Evolutionary conservation across 2,329 filamentous ascomycete species (phyloP).

Genomic region (Cladosporium austrohemisphaericum): DNA sequence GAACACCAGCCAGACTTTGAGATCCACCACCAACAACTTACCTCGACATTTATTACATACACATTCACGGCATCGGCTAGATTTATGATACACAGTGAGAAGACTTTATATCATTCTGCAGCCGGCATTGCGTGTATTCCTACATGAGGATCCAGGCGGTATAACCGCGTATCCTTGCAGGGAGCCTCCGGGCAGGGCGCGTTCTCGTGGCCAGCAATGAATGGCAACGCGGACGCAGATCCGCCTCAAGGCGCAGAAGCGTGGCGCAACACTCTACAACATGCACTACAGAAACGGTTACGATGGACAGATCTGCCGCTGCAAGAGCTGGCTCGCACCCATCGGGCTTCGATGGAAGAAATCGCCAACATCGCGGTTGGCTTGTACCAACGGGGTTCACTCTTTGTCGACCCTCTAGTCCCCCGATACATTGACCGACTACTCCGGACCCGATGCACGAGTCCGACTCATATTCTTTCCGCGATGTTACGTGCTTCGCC

Average conservation of each 20-base stretch:
- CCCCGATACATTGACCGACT: slow-evolving; percentile 28
- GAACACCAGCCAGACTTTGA: too few relatives aligned
- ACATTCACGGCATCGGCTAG: too few relatives aligned
- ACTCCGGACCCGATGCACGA: slow-evolving; percentile 23
- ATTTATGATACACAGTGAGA: too few relatives aligned
- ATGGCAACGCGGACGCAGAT: neutral
- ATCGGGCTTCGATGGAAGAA: slow-evolving; percentile 17
- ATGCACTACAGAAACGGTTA: neutral
- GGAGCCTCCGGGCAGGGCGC: neutral
- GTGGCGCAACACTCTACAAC: slow-evolving; percentile 3
- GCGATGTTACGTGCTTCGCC: slow-evolving; percentile 29
- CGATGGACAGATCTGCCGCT: slow-evolving; percentile 16
- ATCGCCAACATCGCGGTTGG: slow-evolving; percentile 25
- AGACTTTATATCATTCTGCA: too few relatives aligned
- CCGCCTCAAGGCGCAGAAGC: slow-evolving; percentile 1
- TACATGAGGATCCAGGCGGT: too few relatives aligned
- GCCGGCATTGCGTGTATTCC: too few relatives aligned
- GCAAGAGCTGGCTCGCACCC: slow-evolving; percentile 17
- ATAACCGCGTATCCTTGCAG: neutral
- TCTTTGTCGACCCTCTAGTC: slow-evolving; percentile 29
- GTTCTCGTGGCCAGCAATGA: neutral
- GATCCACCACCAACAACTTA: too few relatives aligned
- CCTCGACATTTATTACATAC: too few relatives aligned
- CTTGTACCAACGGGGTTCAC: slow-evolving; percentile 18
- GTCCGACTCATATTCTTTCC: slow-evolving; percentile 27